Percentiles rank a stretch among this genome's conserved stretches.
Conservation (phyloP, 1,284 basidiomycete genomes). For the Ceratobasidium sp. region DNA sequence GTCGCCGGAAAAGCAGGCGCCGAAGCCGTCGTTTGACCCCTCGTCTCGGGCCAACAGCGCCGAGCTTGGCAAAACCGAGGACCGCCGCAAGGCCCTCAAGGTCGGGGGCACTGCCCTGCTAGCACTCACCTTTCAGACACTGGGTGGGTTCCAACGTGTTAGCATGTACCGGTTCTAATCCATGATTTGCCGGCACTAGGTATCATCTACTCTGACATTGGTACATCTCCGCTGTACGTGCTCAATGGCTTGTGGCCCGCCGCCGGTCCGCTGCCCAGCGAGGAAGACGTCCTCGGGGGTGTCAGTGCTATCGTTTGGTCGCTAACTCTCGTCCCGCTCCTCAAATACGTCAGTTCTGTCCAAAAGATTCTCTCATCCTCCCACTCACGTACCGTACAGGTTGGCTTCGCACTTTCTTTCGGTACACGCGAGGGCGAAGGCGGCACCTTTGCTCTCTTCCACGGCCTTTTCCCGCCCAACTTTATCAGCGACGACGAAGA, state of each 20-base stretch:
- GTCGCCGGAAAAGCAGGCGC: not conserved
- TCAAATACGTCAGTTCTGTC: constrained; percentile 64
- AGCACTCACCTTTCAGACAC: constrained; percentile 52
- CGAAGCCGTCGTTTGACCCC: not conserved
- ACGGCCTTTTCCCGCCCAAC: constrained; percentile 63
- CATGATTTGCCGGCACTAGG: constrained; percentile 51
- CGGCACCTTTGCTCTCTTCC: constrained; percentile 68
- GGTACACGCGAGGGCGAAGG: constrained; percentile 69
- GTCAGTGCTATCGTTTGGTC: constrained; percentile 69
- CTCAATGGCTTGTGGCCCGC: constrained; percentile 69
- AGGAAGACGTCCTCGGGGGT: constrained; percentile 68
- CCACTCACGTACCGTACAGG: constrained; percentile 51
- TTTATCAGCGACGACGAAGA: constrained; percentile 59
- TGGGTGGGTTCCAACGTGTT: constrained; percentile 49
- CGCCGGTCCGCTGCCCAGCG: constrained; percentile 56
- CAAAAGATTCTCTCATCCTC: not conserved
- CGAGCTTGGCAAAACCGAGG: constrained; percentile 12
- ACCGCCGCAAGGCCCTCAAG: constrained; percentile 43
- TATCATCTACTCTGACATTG: constrained; percentile 71
- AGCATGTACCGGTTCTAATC: not conserved
- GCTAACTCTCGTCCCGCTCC: constrained; percentile 64
- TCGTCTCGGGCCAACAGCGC: not conserved
- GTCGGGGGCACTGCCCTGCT: constrained; percentile 48
- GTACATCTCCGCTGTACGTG: constrained; percentile 70
- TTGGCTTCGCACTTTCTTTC: constrained; percentile 63